Evolutionary conservation across 768 basidiomycete genomes (phyloP), one percentile per base, ranked within the genome.

Genomic region (Tephrocybe sp.): DNA sequence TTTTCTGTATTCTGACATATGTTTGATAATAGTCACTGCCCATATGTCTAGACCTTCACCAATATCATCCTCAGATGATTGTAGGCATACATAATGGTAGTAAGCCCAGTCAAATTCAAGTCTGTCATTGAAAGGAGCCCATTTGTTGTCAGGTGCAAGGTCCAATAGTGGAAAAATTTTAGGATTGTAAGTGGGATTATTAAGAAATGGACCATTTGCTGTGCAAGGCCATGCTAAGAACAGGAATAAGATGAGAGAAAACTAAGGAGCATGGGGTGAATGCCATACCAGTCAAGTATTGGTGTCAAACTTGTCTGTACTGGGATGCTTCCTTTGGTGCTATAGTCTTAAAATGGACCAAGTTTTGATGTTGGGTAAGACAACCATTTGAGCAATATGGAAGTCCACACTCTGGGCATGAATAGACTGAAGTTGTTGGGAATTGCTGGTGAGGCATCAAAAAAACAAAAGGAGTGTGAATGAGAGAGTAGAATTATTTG

Each of bases 231-330:
- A 5, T 15, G 50, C 61, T 62, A 14, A 36, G 39, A 32, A 23
- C 21, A 18, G n/a, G 33, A 34, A 25, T 20, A 25, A 18, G 39
- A 14, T 28, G 40, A 17, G 36, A 43, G 12, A 25, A 26, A 36
- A 25, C 5, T 30, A 52, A 20, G 28, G 46, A n/a, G 40, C 25
- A 34, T 28, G n/a, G n/a, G n/a, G 17, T 18, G 36, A 26, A 24
- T 17, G n/a, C 23, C 39, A n/a, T 57, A 63, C 59, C 62, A 44
- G 45, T 56, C 0, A 61, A 45, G 17, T 57, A 17, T n/a, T 8
- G 41, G 18, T 61, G 59, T 24, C 39, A 23, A n/a, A 57, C 24
- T 9, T 40, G 30, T 30, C 12, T 46, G 49, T 50, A 50, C 5
- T 54, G 23, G 17, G n/a, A 43, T 11, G 47, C 20, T 21, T 57